Evolutionary conservation across 108 stramenopile genomes (phyloP), one percentile per base, ranked within the genome.

Genomic region (Nannochloropsis oceanica): DNA sequence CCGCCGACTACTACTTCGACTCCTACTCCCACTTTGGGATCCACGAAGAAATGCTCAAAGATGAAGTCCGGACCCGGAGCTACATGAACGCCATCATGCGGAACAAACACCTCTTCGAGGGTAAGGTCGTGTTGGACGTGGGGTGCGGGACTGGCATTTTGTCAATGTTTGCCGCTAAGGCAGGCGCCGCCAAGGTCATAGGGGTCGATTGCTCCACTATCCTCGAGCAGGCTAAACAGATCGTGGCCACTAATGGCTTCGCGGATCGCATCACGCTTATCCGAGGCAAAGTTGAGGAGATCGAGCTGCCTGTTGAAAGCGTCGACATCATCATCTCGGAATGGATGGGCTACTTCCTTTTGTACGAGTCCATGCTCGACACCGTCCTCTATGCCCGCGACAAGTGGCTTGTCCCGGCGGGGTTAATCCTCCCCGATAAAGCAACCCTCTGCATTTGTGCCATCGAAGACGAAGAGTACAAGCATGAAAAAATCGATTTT

Each of bases 331-430:
- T 99, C 81, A 92, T 99, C 11, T 95, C 95, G 42, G 99, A 99
- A 92, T 98, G 97, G 97, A 99, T 99, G 96, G 99, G 99, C 43
- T 98, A 98, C 91, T 96, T 96, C 84, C 87, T 98, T 44, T 85
- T 98, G 24, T 98, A 99, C 90, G 89, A 91, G 79, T 84, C 84
- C 27, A 90, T 90, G 91, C 82, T 90, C 12, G 84, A 84, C n/a
- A 34, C 86, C 8, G 86, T 87, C 26, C 81, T 91, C 44, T 83
- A 46, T 27, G 27, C 27, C 20, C 13, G 90, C 13, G 90, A 89
- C 89, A 43, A 86, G 42, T 90, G 89, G 88, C 89, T 90, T 20
- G 85, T 92, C 81, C 92, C 93, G 86, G 93, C 90, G 25, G 96
- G 96, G 18, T 50, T 96, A 12, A 91, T 97, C 59, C 94, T 97